These are phyloP conservation scores for Kazachstania viticola DNA, from an alignment of 805 yeast species.

Conservation along the genomic window DNA sequence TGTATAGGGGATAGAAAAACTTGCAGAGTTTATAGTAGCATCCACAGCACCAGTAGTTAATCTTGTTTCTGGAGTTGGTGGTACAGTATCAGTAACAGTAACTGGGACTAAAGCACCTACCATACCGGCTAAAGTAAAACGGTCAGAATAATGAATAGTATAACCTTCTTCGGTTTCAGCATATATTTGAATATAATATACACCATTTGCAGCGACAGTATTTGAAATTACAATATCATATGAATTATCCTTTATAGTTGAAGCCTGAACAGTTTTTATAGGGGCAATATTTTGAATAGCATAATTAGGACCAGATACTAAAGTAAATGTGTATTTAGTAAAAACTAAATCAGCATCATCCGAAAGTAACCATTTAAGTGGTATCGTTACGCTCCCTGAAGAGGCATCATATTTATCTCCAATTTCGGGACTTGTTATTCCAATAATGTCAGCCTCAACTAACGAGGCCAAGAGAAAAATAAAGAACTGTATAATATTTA, in stretches of 20 bases:
- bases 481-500: too few species aligned
- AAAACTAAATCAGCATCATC: conserved; percentile 41
- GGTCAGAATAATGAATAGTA: conserved; percentile 53
- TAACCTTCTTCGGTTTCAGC: conserved; percentile 34
- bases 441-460: too few species aligned
- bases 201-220: conserved; percentile 45
- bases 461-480: too few species aligned
- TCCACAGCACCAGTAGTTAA: conserved; percentile 4
- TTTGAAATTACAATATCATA: conserved; percentile 34
- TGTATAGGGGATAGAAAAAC: conserved; percentile 62
- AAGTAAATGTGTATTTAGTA: conserved; percentile 36
- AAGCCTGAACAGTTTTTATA: conserved; percentile 24
- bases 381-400: conserved; percentile 15
- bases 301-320: conserved; percentile 68
- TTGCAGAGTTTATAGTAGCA: conserved; percentile 31
- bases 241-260: conserved; percentile 24
- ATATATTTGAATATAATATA: conserved; percentile 59
- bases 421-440: conserved; percentile 5
- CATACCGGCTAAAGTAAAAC: conserved; percentile 64
- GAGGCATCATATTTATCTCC: conserved; percentile 6
- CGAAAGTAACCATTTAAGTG: conserved; percentile 42
- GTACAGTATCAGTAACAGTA: conserved; percentile 26
- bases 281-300: conserved; percentile 35
- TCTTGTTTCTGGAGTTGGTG: conserved; percentile 27
- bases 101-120: conserved; percentile 43